These are phyloP conservation scores for Penicillium sclerotiorum DNA, from an alignment of 2,329 filamentous ascomycete genomes.

Conservation along the genomic window DNA sequence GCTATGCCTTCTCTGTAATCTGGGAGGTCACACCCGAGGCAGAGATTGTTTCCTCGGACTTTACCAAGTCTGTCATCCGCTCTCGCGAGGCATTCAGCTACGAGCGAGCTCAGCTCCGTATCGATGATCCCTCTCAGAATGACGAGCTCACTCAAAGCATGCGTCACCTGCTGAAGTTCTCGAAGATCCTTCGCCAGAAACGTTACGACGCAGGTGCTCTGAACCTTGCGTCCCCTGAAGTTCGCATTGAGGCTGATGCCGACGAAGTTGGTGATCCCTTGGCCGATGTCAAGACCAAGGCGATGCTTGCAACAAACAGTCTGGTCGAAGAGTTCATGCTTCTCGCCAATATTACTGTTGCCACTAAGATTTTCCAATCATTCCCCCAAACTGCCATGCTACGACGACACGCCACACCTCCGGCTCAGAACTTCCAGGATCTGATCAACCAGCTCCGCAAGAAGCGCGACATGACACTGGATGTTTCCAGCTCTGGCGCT, in stretches of 20 bases:
- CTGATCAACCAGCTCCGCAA: slow-evolving; percentile 86
- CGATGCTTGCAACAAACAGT: slow-evolving; percentile 92
- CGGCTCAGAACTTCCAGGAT: slow-evolving; percentile 95
- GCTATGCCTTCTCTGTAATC: slow-evolving; percentile 79
- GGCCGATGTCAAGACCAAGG: slow-evolving; percentile 88
- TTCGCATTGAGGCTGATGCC: slow-evolving; percentile 91
- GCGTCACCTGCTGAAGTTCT: slow-evolving; percentile 81
- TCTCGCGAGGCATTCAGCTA: slow-evolving; percentile 97
- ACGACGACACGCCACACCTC: slow-evolving; percentile 86
- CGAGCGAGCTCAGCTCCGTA: slow-evolving; percentile 90
- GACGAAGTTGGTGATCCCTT: slow-evolving; percentile 95
- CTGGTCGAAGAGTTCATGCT: slow-evolving; percentile 99
- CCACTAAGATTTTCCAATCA: slow-evolving; percentile 82
- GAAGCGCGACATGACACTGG: slow-evolving; percentile 78
- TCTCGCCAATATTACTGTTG: slow-evolving; percentile 94
- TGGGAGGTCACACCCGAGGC: slow-evolving; percentile 89
- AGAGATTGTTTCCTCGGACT: slow-evolving; percentile 80
- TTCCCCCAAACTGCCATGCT: slow-evolving; percentile 96
- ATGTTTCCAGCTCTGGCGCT: slow-evolving; percentile 85
- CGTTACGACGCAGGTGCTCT: slow-evolving; percentile 94
- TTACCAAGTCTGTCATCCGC: slow-evolving; percentile 97
- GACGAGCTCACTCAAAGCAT: slow-evolving; percentile 91
- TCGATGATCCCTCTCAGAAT: slow-evolving; percentile 83
- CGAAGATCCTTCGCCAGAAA: slow-evolving; percentile 90
- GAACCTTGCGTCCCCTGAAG: slow-evolving; percentile 95